Base-by-base conservation (phyloP, 371 early-diverging fungal species). In the Coemansia sp. region DNA sequence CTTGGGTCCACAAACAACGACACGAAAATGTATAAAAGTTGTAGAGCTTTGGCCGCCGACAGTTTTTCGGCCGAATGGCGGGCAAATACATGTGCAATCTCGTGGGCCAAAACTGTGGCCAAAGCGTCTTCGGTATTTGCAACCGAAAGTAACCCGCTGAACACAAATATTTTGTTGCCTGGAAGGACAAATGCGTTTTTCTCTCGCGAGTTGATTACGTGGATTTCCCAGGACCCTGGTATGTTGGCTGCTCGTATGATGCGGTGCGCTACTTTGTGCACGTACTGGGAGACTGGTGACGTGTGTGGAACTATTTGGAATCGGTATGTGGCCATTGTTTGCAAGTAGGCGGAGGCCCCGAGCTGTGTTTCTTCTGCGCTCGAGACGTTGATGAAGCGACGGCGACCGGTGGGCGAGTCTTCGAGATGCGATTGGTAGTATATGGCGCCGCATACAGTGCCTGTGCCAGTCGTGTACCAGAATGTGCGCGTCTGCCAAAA, bases 111-210 rank as follows among this genome's bases (percentile, higher is more conserved):
- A 5, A 97, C 94, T 0, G 95, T 92, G 3, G 98, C 98, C 80
- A 96, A 76, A n/a, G 94, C 95, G 71, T 90, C 87, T 80, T 94
- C 93, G 75, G 92, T 88, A 65, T 84, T 60, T 0, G 87, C 87
- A 44, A 96, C 81, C 0, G 92, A 91, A 4, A 97, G 80, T 26
- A 97, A 88, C 5, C 94, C 93, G 54, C 93, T 90, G 71, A 96
- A 94, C 15, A 94, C 95, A 85, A 94, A 96, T 0, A 96, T 90
- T 75, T 94, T 94, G 32, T 94, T 94, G 51, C 92, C 92, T 0
- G 97, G 97, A 48, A 96, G 79, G 11, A 97, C 96, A 79, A 97
- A 95, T 1, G 97, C 97, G 78, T 97, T 96, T 67, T 80, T 83
- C 71, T 92, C 88, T 1, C 89, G 87, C 24, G 87, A 83, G 51